Conservation (phyloP, 2,329 filamentous ascomycete species). For the Epichloe glyceriae region DNA sequence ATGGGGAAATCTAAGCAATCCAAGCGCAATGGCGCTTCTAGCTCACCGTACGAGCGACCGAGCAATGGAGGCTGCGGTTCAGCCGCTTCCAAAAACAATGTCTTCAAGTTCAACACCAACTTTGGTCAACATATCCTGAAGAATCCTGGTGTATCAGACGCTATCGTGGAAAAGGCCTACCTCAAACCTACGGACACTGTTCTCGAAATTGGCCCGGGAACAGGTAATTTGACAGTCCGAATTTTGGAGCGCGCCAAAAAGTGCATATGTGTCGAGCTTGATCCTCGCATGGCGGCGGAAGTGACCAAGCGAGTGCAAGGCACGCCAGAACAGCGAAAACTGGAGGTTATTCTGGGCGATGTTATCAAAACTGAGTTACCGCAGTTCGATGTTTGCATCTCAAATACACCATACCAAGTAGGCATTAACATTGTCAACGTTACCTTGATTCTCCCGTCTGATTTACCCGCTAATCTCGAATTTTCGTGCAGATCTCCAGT, state of each 20-base stretch:
- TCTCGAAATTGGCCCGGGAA: slow-evolving; percentile 84
- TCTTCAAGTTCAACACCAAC: slow-evolving; percentile 95
- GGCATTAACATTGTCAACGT: not conserved
- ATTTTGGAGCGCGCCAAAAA: slow-evolving; percentile 82
- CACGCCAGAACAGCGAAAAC: slow-evolving; percentile 66
- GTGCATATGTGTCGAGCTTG: slow-evolving; percentile 74
- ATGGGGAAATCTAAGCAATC: slow-evolving; percentile 42
- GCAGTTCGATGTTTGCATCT: slow-evolving; percentile 75
- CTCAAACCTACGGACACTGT: slow-evolving; percentile 85
- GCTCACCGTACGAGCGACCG: slow-evolving; percentile 29
- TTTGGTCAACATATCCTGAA: slow-evolving; percentile 85
- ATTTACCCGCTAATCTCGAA: not conserved
- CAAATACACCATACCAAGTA: slow-evolving; percentile 51
- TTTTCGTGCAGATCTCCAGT: slow-evolving; percentile 55
- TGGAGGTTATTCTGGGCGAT: slow-evolving; percentile 84
- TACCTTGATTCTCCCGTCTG: not conserved
- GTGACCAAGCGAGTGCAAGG: slow-evolving; percentile 89
- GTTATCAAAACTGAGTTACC: slow-evolving; percentile 67
- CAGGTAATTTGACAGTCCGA: slow-evolving; percentile 76
- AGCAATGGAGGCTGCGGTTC: slow-evolving; percentile 8
- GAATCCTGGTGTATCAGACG: slow-evolving; percentile 72
- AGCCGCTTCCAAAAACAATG: slow-evolving; percentile 49
- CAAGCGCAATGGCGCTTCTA: slow-evolving; percentile 38
- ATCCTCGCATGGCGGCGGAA: slow-evolving; percentile 93
- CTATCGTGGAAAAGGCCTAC: slow-evolving; percentile 59